A percentile compares a stretch with the other conserved stretches of the same genome.
Evolutionary conservation across 371 early-diverging fungal genomes (phyloP).

Genomic region (Neoconidiobolus thromboides): DNA sequence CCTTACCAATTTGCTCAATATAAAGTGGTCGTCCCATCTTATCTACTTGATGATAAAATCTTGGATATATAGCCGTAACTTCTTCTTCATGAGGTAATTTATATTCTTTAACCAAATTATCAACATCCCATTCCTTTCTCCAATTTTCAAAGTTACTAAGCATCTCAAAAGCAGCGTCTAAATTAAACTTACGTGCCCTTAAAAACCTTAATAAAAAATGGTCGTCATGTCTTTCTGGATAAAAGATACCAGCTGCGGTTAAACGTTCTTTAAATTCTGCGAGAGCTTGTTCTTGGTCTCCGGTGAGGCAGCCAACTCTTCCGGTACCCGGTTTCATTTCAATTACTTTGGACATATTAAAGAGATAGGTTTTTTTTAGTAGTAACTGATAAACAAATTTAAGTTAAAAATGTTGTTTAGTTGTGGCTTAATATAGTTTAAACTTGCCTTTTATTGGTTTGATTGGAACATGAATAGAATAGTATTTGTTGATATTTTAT

Average conservation of each 20-base stretch:
- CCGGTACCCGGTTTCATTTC: constrained; percentile 15
- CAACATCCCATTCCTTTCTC: constrained; percentile 30
- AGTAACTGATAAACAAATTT: too few relatives aligned
- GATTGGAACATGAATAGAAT: too few relatives aligned
- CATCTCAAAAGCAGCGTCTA: constrained; percentile 38
- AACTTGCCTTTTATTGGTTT: too few relatives aligned
- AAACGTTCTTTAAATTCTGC: constrained; percentile 26
- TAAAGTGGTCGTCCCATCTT: constrained; percentile 52
- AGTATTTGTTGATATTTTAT: too few relatives aligned
- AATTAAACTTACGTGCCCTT: constrained; percentile 44
- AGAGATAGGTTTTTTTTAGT: not conserved
- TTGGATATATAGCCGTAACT: constrained; percentile 32
- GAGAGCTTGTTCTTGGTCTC: constrained; percentile 28
- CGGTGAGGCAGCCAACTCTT: constrained; percentile 27
- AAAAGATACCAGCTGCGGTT: constrained; percentile 19
- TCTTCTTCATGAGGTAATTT: constrained; percentile 22
- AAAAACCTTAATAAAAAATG: constrained; percentile 44
- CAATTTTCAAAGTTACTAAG: constrained; percentile 36
- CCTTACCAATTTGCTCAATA: constrained; percentile 36
- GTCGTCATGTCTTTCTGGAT: constrained; percentile 36
- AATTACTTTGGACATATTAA: not conserved
- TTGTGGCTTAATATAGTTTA: too few relatives aligned
- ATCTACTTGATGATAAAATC: constrained; percentile 56
- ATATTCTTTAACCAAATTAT: constrained; percentile 18
- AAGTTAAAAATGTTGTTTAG: too few relatives aligned